phyloP scores from a whole-genome alignment of 306 rosid species.

The Vachellia collinsii region DNA sequence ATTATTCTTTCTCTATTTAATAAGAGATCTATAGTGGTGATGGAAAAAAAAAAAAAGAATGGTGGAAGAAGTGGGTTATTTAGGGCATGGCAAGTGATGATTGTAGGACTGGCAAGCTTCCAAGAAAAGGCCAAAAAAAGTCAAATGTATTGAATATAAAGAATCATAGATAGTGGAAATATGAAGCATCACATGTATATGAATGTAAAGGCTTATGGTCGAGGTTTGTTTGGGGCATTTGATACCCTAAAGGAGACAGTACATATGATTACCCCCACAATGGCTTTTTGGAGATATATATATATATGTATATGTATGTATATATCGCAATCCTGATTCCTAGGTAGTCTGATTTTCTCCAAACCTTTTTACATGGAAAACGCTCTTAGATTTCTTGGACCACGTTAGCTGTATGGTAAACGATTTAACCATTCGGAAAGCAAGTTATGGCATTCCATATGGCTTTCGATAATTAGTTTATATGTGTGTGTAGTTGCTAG shows the following conservation, averaged over 20 bases:
- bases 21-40: too few relatives aligned
- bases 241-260: conserved; percentile 38
- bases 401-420: conserved; percentile 34
- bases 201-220: conserved; percentile 13
- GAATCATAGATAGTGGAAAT: neutral
- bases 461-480: neutral
- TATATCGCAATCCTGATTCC: conserved; percentile 9
- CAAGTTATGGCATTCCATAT: conserved; percentile 36
- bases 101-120: neutral
- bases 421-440: conserved; percentile 15
- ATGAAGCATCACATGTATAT: neutral
- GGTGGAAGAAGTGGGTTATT: neutral
- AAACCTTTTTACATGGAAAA: neutral
- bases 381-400: conserved; percentile 22
- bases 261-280: conserved; percentile 36
- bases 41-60: neutral
- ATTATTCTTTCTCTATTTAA: too few relatives aligned
- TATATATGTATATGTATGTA: too few relatives aligned
- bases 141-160: neutral
- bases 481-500: neutral
- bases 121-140: neutral
- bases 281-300: neutral
- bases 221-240: conserved; percentile 37
- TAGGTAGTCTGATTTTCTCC: conserved; percentile 12
- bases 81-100: neutral